Conservation (phyloP, 2,329 filamentous ascomycete genomes). For the Pseudogymnoascus sp. region DNA sequence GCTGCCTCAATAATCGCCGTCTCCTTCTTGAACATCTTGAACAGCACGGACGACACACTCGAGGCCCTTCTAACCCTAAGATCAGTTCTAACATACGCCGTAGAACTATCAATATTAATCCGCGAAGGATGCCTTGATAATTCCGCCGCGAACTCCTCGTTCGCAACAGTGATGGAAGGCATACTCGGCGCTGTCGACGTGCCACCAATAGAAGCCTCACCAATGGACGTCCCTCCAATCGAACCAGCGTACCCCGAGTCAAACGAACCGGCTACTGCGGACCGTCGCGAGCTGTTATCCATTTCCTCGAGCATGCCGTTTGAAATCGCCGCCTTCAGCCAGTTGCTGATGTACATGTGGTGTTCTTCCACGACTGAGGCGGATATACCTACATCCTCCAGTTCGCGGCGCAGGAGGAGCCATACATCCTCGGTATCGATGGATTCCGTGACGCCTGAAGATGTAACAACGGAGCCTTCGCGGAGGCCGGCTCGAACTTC, state of each 20-base stretch:
- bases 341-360: slow-evolving; percentile 25
- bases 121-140: slow-evolving; percentile 20
- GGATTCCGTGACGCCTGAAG: slow-evolving; percentile 19
- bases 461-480: slow-evolving; percentile 26
- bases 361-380: slow-evolving; percentile 21
- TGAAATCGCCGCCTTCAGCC: slow-evolving; percentile 24
- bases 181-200: slow-evolving; percentile 18
- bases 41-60: slow-evolving; percentile 20
- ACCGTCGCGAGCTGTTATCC: slow-evolving; percentile 3
- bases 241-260: slow-evolving; percentile 22
- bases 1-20: slow-evolving; percentile 28
- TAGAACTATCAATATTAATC: slow-evolving; percentile 14
- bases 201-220: slow-evolving; percentile 12
- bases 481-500: slow-evolving; percentile 26
- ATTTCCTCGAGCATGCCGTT: slow-evolving; percentile 26
- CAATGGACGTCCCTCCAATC: neutral
- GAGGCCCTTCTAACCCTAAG: slow-evolving; percentile 18
- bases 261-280: slow-evolving; percentile 8
- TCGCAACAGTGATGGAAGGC: slow-evolving; percentile 21
- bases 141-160: slow-evolving; percentile 26
- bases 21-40: slow-evolving; percentile 26
- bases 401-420: slow-evolving; percentile 24
- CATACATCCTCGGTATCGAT: slow-evolving; percentile 25
- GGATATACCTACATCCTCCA: slow-evolving; percentile 28
- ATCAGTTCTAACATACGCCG: slow-evolving; percentile 15